phyloP scores from a whole-genome alignment of 495 filamentous ascomycete genomes.

The Penicillium simplicissimum region DNA sequence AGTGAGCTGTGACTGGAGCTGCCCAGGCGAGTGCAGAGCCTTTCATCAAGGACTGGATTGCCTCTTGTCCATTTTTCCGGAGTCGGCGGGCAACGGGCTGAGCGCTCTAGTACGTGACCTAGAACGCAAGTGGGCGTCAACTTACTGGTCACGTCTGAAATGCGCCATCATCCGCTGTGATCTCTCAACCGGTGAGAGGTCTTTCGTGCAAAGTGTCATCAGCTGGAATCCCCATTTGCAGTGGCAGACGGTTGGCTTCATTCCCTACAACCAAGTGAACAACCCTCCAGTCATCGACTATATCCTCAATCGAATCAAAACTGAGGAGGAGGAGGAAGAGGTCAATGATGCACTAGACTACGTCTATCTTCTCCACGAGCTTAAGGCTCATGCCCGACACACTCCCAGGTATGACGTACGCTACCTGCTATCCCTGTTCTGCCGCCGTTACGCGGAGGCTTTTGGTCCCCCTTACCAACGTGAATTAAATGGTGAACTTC shows the following conservation, averaged over 20 bases:
- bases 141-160: not conserved
- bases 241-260: not conserved
- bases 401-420: not conserved
- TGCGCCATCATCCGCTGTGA: not conserved
- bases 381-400: not conserved
- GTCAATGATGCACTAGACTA: not conserved
- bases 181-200: not conserved
- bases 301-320: not conserved
- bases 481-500: no score
- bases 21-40: not conserved
- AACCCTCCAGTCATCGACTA: not conserved
- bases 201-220: not conserved
- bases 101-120: not conserved
- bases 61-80: not conserved
- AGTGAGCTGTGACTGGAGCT: not conserved
- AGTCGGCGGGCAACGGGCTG: not conserved
- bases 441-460: not conserved
- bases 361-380: not conserved
- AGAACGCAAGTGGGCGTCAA: not conserved
- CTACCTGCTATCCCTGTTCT: not conserved
- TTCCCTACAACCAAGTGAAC: not conserved
- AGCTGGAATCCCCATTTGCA: not conserved
- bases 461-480: not conserved
- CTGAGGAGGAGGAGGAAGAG: not conserved
- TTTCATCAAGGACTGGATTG: not conserved